These are phyloP conservation scores for Pythium folliculosum DNA, from an alignment of 352 stramenopile species.

Conservation along the genomic window DNA sequence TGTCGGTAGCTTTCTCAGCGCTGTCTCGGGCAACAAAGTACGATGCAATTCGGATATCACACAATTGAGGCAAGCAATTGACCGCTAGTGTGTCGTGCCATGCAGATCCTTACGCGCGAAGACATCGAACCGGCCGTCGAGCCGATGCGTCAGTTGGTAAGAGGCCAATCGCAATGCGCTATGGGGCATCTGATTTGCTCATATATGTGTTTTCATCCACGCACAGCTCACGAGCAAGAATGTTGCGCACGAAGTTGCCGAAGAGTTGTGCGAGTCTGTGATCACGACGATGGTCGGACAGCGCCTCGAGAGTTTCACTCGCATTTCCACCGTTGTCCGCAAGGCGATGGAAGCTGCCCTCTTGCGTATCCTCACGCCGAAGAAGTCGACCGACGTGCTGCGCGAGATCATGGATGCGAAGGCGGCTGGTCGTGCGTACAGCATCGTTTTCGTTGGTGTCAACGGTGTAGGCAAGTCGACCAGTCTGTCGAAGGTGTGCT, in stretches of 20 bases:
- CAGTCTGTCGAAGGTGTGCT: constrained; percentile 98
- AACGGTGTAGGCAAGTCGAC: constrained; percentile 99
- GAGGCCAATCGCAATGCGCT: neutral
- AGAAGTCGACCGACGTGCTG: constrained; percentile 95
- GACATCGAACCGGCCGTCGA: constrained; percentile 93
- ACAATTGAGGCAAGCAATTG: no score
- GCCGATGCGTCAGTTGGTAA: constrained; percentile 92
- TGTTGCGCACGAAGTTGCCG: constrained; percentile 94
- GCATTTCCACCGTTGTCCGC: constrained; percentile 90
- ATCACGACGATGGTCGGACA: constrained; percentile 93
- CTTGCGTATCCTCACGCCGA: constrained; percentile 94
- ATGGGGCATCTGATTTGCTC: no score
- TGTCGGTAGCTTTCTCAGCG: constrained; percentile 79
- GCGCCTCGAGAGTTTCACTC: constrained; percentile 94
- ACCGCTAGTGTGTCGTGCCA: neutral
- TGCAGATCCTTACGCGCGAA: constrained; percentile 90
- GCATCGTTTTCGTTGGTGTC: constrained; percentile 98
- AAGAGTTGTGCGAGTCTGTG: constrained; percentile 96
- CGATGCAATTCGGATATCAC: no score
- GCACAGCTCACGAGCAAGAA: constrained; percentile 96
- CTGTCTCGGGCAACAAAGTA: constrained; percentile 88
- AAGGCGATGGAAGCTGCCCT: constrained; percentile 95
- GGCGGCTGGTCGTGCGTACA: constrained; percentile 91
- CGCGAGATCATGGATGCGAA: constrained; percentile 92
- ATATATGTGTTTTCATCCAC: no score